Evolutionary conservation across 257 asterid genomes (phyloP).

Genomic region (Paraleonurus japonicus): DNA sequence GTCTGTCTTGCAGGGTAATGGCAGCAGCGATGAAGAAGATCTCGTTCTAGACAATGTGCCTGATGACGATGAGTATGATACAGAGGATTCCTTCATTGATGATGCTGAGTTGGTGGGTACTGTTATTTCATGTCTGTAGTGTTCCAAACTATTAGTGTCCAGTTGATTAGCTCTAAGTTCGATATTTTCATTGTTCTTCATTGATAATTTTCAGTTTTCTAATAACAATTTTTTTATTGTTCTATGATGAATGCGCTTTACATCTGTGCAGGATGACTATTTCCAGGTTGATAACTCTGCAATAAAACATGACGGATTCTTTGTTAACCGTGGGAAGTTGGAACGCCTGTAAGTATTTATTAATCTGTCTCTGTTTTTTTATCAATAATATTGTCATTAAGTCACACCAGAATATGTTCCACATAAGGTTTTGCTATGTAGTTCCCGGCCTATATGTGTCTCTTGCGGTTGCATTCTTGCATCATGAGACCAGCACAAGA

Average conservation of each 20-base stretch:
- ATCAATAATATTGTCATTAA: neutral
- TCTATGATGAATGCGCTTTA: constrained; percentile 6
- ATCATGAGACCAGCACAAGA: constrained; percentile 14
- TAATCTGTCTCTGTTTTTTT: neutral
- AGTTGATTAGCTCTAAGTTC: neutral
- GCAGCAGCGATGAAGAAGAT: constrained; percentile 84
- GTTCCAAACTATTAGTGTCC: neutral
- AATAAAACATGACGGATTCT: constrained; percentile 82
- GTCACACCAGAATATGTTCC: neutral
- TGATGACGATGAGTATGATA: constrained; percentile 90
- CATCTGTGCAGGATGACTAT: constrained; percentile 73
- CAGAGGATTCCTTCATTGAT: constrained; percentile 86
- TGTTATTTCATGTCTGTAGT: neutral
- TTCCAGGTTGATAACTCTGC: constrained; percentile 84
- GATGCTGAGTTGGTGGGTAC: constrained; percentile 83
- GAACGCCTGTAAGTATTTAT: constrained; percentile 68
- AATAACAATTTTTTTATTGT: neutral
- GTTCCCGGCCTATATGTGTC: constrained; percentile 16
- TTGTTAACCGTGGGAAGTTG: constrained; percentile 83
- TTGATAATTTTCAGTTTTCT: neutral
- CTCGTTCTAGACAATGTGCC: constrained; percentile 68
- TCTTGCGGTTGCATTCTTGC: neutral
- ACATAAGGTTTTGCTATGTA: neutral
- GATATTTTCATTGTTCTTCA: neutral
- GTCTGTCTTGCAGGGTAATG: constrained; percentile 54